Conservation (phyloP, 257 asterid species). For the Penstemon eatonii region DNA sequence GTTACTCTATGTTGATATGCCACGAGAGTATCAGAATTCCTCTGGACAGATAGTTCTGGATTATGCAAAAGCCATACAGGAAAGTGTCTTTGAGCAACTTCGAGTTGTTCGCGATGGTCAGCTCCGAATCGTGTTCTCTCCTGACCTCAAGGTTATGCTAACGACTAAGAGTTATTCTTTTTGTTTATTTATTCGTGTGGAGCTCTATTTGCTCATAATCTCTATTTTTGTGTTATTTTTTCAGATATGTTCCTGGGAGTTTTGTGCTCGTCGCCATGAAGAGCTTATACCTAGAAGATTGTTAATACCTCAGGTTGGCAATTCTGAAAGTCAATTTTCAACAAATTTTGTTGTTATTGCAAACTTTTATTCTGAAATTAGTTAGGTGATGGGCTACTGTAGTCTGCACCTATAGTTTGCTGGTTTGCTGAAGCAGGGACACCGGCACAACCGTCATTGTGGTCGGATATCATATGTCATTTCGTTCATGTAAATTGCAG, state of each 20-base stretch:
- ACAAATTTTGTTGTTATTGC: conserved; percentile 1
- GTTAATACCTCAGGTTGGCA: conserved; percentile 83
- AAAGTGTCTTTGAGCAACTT: conserved; percentile 93
- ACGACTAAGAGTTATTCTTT: conserved; percentile 16
- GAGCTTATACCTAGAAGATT: conserved; percentile 90
- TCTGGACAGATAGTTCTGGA: conserved; percentile 93
- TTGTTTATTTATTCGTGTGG: conserved; percentile 10
- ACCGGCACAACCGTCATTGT: not conserved
- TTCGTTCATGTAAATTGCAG: conserved; percentile 43
- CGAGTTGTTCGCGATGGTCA: conserved; percentile 99
- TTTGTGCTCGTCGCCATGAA: conserved; percentile 97
- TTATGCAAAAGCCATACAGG: conserved; percentile 94
- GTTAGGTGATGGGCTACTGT: conserved; percentile 4
- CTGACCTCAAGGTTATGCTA: conserved; percentile 77
- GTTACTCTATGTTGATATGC: conserved; percentile 93
- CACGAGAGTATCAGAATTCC: conserved; percentile 83
- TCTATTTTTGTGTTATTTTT: conserved; percentile 12
- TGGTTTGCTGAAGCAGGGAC: not conserved
- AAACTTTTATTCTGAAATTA: not conserved
- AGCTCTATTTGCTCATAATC: conserved; percentile 24
- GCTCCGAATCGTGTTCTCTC: conserved; percentile 88
- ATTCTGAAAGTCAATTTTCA: conserved; percentile 4
- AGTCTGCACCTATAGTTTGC: not conserved
- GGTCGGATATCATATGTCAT: not conserved
- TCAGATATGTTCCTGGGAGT: conserved; percentile 98